Evolutionary conservation across 2,329 filamentous ascomycete species (phyloP), one percentile per base, ranked within the genome.

Genomic region (Trichophyton mentagrophytes): DNA sequence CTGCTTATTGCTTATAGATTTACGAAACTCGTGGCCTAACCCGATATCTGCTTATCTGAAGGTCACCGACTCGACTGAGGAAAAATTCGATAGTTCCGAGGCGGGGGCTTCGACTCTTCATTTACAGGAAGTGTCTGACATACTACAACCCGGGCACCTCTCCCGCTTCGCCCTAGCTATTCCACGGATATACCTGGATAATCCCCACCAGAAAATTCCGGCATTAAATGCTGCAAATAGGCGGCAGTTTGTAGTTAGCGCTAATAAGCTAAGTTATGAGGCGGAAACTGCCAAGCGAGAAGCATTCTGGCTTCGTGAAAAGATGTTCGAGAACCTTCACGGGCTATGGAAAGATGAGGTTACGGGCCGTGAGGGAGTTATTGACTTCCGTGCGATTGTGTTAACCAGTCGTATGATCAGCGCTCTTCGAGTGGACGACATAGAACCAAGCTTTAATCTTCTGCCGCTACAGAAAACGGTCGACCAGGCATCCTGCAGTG

Each of bases 191-290:
- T 88, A 88, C 69, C 72, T 96, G 20, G 79, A 85, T n/a, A 83
- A 93, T 64, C 85, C 89, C 2, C 84, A 90, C 68, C 85, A 85
- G 1, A 79, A 86, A 1, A 88, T 96, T 44, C 91, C 90, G 0
- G 86, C 85, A 1, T 78, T 96, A 8, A 90, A 92, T 65, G 87
- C 87, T 0, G 85, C 86, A 0, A 85, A 87, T n/a, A 87, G 90
- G 69, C 83, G 90, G n/a, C 91, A 96, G 69, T 96, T 95, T 67
- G 89, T 96, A 33, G 89, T 96, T 49, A 93, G 88, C 72, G 83
- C 85, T 15, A 85, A 84, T 69, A 88, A 88, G 67, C 83, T 91
- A 61, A 86, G 87, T 0, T 88, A 89, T 0, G 89, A 93, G 65
- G 82, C 82, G 49, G 91, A 96, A 74, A 83, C 88, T 38, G 82